Evolutionary conservation across 768 basidiomycete species (phyloP).

Genomic region (Suillus ampliporus): DNA sequence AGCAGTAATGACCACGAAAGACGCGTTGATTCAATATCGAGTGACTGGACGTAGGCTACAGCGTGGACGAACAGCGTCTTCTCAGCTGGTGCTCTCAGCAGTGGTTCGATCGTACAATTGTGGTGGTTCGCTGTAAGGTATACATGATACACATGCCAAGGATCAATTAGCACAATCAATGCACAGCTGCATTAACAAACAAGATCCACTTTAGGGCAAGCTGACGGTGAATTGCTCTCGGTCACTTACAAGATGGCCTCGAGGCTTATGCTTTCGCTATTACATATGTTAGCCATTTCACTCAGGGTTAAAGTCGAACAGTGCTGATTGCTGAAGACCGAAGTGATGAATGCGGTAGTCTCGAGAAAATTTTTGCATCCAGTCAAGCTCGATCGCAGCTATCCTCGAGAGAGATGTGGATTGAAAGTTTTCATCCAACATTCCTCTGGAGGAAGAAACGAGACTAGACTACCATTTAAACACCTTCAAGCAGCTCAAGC

Average conservation of each 20-base stretch:
- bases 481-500: background rate
- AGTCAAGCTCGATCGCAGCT: background rate
- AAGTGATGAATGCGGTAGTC: too few relatives aligned
- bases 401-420: background rate
- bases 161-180: conserved; percentile 11
- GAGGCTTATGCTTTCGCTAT: background rate
- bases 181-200: conserved; percentile 7
- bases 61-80: too few relatives aligned
- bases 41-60: too few relatives aligned
- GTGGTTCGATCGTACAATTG: too few relatives aligned
- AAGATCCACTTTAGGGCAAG: conserved; percentile 27
- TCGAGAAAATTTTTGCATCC: too few relatives aligned
- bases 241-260: background rate
- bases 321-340: too few relatives aligned
- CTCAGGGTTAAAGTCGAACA: too few relatives aligned
- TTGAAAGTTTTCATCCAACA: background rate
- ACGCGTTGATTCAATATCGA: too few relatives aligned
- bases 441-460: background rate
- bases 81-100: too few relatives aligned
- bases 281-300: background rate
- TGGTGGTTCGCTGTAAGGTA: too few relatives aligned
- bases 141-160: too few relatives aligned
- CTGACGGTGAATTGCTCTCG: conserved; percentile 9
- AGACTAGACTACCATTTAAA: background rate
- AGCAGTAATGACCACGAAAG: too few relatives aligned